These are phyloP conservation scores for Udeniomyces megalosporus DNA, from an alignment of 768 basidiomycete species.

Conservation along the genomic window DNA sequence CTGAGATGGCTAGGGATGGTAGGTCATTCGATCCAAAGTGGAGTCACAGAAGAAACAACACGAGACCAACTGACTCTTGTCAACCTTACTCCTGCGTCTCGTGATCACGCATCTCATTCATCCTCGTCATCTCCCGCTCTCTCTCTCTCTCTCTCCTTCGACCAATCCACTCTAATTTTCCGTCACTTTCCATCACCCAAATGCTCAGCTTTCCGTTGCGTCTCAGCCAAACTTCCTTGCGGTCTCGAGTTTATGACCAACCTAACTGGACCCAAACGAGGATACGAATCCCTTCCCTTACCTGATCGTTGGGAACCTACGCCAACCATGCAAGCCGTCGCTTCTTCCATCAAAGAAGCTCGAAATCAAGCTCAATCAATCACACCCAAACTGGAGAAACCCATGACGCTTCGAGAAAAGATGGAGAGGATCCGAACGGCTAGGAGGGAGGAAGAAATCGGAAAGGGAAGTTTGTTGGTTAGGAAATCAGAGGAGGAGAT, in stretches of 20 bases:
- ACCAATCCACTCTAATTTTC: background rate
- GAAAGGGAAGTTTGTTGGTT: background rate
- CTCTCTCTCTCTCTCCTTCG: background rate
- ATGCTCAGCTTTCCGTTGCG: too few relatives aligned
- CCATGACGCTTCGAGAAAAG: background rate
- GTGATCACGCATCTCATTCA: background rate
- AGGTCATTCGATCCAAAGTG: constrained; percentile 19
- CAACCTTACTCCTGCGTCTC: too few relatives aligned
- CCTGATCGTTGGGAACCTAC: too few relatives aligned
- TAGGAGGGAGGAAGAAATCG: background rate
- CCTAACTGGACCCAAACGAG: too few relatives aligned
- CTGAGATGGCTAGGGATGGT: constrained; percentile 88
- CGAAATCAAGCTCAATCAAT: background rate
- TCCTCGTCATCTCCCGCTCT: background rate
- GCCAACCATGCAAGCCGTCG: too few relatives aligned
- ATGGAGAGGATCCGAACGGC: background rate
- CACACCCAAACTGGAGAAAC: background rate
- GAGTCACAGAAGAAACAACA: background rate
- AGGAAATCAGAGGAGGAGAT: background rate
- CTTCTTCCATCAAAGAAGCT: too few relatives aligned
- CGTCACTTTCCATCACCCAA: background rate
- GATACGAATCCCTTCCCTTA: too few relatives aligned
- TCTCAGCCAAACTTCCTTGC: too few relatives aligned
- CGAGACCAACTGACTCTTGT: background rate
- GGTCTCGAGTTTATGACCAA: too few relatives aligned